Evolutionary conservation across 2,329 filamentous ascomycete genomes (phyloP).

Genomic region (Diaporthe nobilis): DNA sequence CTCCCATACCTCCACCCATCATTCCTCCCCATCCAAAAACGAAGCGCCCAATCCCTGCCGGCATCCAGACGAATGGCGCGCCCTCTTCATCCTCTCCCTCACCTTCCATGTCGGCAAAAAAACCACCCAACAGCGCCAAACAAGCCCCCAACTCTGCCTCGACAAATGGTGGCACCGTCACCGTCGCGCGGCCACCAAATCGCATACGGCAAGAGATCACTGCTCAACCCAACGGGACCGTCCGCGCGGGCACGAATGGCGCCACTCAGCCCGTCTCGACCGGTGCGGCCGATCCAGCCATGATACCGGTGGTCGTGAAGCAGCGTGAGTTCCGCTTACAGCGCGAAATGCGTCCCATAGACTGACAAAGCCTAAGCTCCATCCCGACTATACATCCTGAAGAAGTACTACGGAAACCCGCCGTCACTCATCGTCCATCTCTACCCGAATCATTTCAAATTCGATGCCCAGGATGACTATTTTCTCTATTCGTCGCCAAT

Average conservation of each 20-base stretch:
- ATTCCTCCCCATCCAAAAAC: slow-evolving; percentile 65
- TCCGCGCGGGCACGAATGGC: slow-evolving; percentile 35
- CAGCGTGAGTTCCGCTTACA: slow-evolving; percentile 47
- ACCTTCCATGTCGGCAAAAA: slow-evolving; percentile 69
- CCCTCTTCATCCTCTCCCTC: slow-evolving; percentile 72
- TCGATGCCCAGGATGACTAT: slow-evolving; percentile 93
- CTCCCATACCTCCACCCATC: slow-evolving; percentile 59
- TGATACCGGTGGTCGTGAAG: slow-evolving; percentile 57
- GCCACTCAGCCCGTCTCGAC: slow-evolving; percentile 32
- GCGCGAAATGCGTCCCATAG: background rate
- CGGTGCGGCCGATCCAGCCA: slow-evolving; percentile 31
- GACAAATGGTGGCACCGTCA: slow-evolving; percentile 61
- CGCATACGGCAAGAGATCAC: slow-evolving; percentile 69
- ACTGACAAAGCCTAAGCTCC: slow-evolving; percentile 37
- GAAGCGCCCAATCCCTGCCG: slow-evolving; percentile 77
- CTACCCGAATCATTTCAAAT: slow-evolving; percentile 87
- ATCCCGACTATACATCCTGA: slow-evolving; percentile 56
- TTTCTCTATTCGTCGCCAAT: slow-evolving; percentile 95
- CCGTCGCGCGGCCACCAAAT: slow-evolving; percentile 65
- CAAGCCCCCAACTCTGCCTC: slow-evolving; percentile 62
- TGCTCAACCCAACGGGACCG: slow-evolving; percentile 34
- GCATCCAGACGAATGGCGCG: slow-evolving; percentile 76
- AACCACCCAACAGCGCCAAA: slow-evolving; percentile 64
- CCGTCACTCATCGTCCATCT: slow-evolving; percentile 92
- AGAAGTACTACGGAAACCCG: slow-evolving; percentile 65